Base-by-base conservation (phyloP, 352 stramenopile species). In the Phytophthora hibernalis region DNA sequence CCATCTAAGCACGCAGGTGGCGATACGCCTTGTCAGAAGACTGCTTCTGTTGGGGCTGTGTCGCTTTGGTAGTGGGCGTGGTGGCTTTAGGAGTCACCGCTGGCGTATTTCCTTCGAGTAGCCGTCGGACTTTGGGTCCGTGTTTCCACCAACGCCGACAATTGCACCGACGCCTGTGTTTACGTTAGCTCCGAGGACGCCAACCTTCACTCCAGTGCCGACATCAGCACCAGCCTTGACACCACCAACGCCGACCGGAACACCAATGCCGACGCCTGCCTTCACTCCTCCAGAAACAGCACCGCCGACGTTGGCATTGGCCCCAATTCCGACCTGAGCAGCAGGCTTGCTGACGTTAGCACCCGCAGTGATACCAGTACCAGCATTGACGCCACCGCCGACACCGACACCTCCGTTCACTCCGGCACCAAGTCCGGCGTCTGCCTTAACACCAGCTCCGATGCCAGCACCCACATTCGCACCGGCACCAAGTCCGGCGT, bases 181-280 rank as follows among this genome's bases (percentile, higher is more conserved):
- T 13, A 52, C 24, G 18, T 37, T 13, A 15, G 15, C 6, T 13
- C 26, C 45, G 22, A 52, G 8, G 38, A 52, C 47, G 10, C 24
- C 26, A 35, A 13, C 16, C 13, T 5, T 26, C 13, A 53, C 47
- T 24, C 37, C 22, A 20, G 49, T 20, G 1, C 49, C 49, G 21
- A 56, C 31, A 21, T 35, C 20, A 6, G 47, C 47, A 24, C 47
- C 47, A 3, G 30, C 28, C 48, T 55, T 55, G 13, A 55, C 48
- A 30, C 30, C 48, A 18, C 6, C n/a, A 22, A 11, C 26, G 15
- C 26, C 47, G 15, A 53, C 20, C 11, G 20, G 26, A 5, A 22
- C 47, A 22, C 47, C 47, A 20, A 37, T 24, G 12, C 5, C 47
- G 8, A 16, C 47, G 20, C 26, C 47, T 11, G 26, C 26, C 12